Conservation (phyloP, 495 filamentous ascomycete genomes). For the Penicillium ochrochloron region DNA sequence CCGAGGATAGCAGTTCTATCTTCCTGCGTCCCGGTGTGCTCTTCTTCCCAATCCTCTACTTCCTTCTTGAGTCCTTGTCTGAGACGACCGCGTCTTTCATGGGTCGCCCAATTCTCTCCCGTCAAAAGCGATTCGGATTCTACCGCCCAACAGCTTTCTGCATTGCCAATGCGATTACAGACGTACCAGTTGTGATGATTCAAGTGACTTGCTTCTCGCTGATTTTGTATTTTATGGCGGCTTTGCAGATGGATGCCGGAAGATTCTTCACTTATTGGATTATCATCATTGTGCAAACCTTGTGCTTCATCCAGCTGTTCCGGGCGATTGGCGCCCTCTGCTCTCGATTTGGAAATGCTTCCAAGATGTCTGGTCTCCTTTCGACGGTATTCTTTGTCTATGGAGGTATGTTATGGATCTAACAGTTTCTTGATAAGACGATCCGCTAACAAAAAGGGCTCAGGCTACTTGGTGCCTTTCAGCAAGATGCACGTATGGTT, state of each 20-base stretch:
- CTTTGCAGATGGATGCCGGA: conserved; percentile 67
- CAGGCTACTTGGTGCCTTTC: conserved; percentile 84
- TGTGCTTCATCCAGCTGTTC: conserved; percentile 78
- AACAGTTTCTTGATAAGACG: not conserved
- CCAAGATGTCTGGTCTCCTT: conserved; percentile 74
- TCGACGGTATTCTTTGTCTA: conserved; percentile 83
- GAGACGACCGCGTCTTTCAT: conserved; percentile 47
- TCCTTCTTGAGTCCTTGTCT: conserved; percentile 43
- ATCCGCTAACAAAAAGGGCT: conserved; percentile 46
- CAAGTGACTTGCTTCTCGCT: conserved; percentile 73
- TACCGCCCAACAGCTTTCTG: conserved; percentile 80
- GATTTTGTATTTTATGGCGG: conserved; percentile 81
- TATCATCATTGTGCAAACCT: conserved; percentile 68
- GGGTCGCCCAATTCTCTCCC: conserved; percentile 49
- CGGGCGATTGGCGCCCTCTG: conserved; percentile 76
- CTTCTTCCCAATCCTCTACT: conserved; percentile 47
- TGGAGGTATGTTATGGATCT: conserved; percentile 57
- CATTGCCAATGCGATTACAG: conserved; percentile 78
- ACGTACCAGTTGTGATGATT: conserved; percentile 68
- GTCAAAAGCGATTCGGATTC: conserved; percentile 64
- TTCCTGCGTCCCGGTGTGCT: conserved; percentile 47
- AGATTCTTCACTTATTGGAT: conserved; percentile 80
- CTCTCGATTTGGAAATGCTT: conserved; percentile 82
- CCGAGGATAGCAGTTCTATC: conserved; percentile 42
- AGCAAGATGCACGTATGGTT: conserved; percentile 78